Conservation (phyloP, 331 rosid species). For the Dryas integrifolia region DNA sequence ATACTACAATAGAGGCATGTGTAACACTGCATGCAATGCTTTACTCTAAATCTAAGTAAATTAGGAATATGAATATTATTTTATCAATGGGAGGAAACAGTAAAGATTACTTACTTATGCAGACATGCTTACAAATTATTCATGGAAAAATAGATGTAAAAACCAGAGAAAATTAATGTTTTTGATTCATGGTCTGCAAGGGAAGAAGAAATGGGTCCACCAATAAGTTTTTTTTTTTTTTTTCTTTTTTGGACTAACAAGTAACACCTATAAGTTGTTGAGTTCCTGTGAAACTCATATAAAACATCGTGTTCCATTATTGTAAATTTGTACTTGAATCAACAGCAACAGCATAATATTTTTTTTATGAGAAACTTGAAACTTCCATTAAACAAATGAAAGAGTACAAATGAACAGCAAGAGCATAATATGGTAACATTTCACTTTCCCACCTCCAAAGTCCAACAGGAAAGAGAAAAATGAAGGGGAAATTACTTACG, state of each 20-base stretch:
- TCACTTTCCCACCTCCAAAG: background rate
- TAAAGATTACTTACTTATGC: background rate
- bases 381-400: too few species aligned
- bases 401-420: background rate
- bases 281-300: too few species aligned
- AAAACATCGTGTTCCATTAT: too few species aligned
- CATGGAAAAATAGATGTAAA: background rate
- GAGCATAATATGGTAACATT: background rate
- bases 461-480: background rate
- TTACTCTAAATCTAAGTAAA: background rate
- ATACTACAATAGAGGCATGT: background rate
- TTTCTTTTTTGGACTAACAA: too few species aligned
- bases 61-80: background rate
- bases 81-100: background rate
- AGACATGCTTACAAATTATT: background rate
- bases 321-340: too few species aligned
- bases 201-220: too few species aligned
- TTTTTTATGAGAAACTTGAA: too few species aligned
- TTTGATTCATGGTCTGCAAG: background rate
- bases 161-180: background rate
- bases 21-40: background rate
- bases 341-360: too few species aligned
- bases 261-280: too few species aligned
- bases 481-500: background rate
- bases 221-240: too few species aligned